A percentile compares a stretch with the other conserved stretches of the same genome.
Evolutionary conservation across 495 filamentous ascomycete species (phyloP).

Genomic region (Jackrogersella multiformis): DNA sequence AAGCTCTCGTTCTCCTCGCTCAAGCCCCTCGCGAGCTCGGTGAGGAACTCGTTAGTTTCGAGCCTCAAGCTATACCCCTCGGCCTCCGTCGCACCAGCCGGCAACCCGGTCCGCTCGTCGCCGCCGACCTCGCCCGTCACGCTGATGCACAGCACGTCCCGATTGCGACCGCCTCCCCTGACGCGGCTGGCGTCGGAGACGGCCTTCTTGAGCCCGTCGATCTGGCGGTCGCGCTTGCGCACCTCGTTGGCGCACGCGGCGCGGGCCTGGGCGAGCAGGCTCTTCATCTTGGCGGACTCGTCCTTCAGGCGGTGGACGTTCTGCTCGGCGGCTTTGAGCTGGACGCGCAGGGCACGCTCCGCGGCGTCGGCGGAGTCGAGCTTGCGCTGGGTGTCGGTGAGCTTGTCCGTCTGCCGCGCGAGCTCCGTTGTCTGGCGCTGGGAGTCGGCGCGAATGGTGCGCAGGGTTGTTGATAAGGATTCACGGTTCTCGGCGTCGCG

Average conservation of each 20-base stretch:
- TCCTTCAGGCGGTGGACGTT: conserved; percentile 76
- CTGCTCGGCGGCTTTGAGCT: conserved; percentile 75
- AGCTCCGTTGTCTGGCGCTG: conserved; percentile 71
- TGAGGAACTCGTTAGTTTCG: conserved; percentile 93
- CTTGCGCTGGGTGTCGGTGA: conserved; percentile 76
- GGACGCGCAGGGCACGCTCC: conserved; percentile 72
- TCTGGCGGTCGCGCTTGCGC: conserved; percentile 87
- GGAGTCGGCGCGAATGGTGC: conserved; percentile 74
- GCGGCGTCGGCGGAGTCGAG: conserved; percentile 77
- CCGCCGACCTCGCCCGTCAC: conserved; percentile 59
- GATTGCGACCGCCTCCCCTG: conserved; percentile 57
- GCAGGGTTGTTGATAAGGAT: conserved; percentile 79
- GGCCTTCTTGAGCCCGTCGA: conserved; percentile 87
- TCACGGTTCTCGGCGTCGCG: conserved; percentile 89
- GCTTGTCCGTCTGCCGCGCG: conserved; percentile 70
- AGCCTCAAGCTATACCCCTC: conserved; percentile 77
- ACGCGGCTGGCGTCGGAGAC: conserved; percentile 60
- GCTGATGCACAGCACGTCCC: conserved; percentile 63
- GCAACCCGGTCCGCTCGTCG: conserved; percentile 46
- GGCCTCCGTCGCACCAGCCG: conserved; percentile 60
- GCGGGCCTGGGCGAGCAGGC: conserved; percentile 79
- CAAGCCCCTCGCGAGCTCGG: conserved; percentile 83
- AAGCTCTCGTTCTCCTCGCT: conserved; percentile 95
- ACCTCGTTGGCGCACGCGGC: conserved; percentile 91
- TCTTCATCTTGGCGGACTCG: conserved; percentile 79